phyloP scores from a whole-genome alignment of 2,329 filamentous ascomycete genomes.

The Zarea fungicola region DNA sequence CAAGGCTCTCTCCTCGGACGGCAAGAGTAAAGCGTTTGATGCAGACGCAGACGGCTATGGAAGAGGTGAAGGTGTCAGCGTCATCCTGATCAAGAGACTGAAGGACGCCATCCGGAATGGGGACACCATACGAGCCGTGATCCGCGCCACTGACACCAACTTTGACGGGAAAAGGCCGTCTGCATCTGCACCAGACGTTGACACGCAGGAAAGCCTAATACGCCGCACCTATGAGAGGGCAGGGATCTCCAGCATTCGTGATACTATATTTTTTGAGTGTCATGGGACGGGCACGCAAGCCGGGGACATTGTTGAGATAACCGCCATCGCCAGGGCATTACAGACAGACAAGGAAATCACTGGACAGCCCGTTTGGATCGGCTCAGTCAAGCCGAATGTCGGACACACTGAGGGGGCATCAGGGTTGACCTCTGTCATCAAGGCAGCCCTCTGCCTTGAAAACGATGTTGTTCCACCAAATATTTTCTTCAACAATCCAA shows the following conservation, averaged over 20 bases:
- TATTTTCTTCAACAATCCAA: background rate
- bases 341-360: background rate
- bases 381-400: constrained; percentile 19
- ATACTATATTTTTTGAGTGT: constrained; percentile 32
- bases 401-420: constrained; percentile 18
- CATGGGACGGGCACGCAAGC: constrained; percentile 18
- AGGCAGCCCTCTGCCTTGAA: constrained; percentile 11
- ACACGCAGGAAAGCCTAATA: too few species aligned
- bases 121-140: background rate
- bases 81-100: constrained; percentile 26
- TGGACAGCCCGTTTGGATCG: constrained; percentile 9
- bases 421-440: constrained; percentile 18
- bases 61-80: constrained; percentile 25
- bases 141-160: background rate
- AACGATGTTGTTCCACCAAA: background rate
- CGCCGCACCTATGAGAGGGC: too few species aligned
- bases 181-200: background rate
- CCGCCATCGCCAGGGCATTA: constrained; percentile 12
- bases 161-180: background rate
- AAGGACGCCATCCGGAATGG: constrained; percentile 21
- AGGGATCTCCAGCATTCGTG: constrained; percentile 18
- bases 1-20: constrained; percentile 16
- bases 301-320: constrained; percentile 16
- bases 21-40: constrained; percentile 27
- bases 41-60: constrained; percentile 28